Evolutionary conservation across 805 yeast species (phyloP).

Genomic region (Metschnikowia kofuensis): DNA sequence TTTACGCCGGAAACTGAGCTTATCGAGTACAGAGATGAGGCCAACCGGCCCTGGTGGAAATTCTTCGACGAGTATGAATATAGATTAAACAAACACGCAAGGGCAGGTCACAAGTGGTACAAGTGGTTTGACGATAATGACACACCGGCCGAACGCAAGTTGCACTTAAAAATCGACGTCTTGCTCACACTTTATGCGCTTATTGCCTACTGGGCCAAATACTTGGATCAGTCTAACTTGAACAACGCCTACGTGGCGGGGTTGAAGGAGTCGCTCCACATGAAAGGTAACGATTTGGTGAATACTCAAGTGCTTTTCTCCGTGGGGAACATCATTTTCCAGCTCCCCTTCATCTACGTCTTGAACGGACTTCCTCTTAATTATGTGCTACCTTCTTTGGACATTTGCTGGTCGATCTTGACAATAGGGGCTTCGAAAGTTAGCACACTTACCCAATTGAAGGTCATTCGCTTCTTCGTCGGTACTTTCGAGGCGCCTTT

Average conservation of each 20-base stretch:
- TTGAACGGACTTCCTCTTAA: slow-evolving; percentile 23
- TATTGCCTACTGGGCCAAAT: slow-evolving; percentile 32
- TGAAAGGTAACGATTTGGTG: slow-evolving; percentile 28
- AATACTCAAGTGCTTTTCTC: slow-evolving; percentile 24
- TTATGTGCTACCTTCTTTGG: slow-evolving; percentile 20
- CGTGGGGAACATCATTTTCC: slow-evolving; percentile 25
- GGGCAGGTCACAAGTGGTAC: slow-evolving; percentile 23
- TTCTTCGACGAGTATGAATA: slow-evolving; percentile 40
- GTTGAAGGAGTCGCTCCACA: slow-evolving; percentile 21
- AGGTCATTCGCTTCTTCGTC: slow-evolving; percentile 24
- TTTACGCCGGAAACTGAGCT: neutral
- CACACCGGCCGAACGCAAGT: slow-evolving; percentile 26
- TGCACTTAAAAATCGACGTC: slow-evolving; percentile 29
- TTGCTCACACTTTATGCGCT: slow-evolving; percentile 25
- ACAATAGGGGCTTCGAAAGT: slow-evolving; percentile 21
- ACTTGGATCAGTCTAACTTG: slow-evolving; percentile 23
- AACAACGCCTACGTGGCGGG: slow-evolving; percentile 29
- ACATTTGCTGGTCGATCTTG: slow-evolving; percentile 23
- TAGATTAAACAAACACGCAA: slow-evolving; percentile 19
- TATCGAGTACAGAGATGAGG: slow-evolving; percentile 51
- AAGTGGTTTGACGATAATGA: slow-evolving; percentile 28
- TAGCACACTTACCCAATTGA: slow-evolving; percentile 18
- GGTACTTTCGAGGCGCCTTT: slow-evolving; percentile 26
- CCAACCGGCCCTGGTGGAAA: slow-evolving; percentile 48
- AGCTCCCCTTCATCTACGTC: slow-evolving; percentile 23